phyloP scores from a whole-genome alignment of 1,284 basidiomycete genomes.

The Cryptococcus sp. region DNA sequence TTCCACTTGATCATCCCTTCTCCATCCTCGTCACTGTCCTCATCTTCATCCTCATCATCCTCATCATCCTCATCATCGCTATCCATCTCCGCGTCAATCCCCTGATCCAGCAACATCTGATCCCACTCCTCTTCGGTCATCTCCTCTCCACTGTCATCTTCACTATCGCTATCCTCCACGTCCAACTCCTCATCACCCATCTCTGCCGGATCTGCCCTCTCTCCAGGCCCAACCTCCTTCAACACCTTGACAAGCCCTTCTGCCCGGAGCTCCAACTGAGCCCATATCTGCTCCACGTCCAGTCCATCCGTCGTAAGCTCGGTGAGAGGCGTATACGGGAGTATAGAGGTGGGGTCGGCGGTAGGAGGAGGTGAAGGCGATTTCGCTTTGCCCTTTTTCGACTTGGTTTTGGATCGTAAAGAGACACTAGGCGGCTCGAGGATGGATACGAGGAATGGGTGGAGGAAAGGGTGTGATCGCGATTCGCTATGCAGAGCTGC shows the following conservation, averaged over 20 bases:
- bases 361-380: conserved; percentile 18
- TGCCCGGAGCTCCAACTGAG: conserved; percentile 75
- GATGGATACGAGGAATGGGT: conserved; percentile 62
- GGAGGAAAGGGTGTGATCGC: conserved; percentile 60
- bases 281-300: conserved; percentile 85
- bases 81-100: conserved; percentile 5
- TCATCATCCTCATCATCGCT: conserved; percentile 7
- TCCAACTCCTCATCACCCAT: conserved; percentile 27
- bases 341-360: conserved; percentile 43
- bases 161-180: conserved; percentile 30
- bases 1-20: conserved; percentile 31
- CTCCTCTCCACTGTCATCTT: conserved; percentile 8
- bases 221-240: conserved; percentile 33
- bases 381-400: conserved; percentile 37
- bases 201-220: conserved; percentile 10
- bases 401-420: conserved; percentile 51
- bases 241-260: conserved; percentile 48
- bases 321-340: conserved; percentile 67
- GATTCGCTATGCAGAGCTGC: conserved; percentile 49
- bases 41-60: conserved; percentile 8
- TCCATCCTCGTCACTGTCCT: conserved; percentile 12
- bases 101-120: conserved; percentile 16
- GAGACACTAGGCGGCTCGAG: conserved; percentile 54
- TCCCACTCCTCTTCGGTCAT: conserved; percentile 19
- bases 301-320: conserved; percentile 76